Evolutionary conservation across 2,329 filamentous ascomycete genomes (phyloP).

Genomic region (Aspergillus transmontanensis): DNA sequence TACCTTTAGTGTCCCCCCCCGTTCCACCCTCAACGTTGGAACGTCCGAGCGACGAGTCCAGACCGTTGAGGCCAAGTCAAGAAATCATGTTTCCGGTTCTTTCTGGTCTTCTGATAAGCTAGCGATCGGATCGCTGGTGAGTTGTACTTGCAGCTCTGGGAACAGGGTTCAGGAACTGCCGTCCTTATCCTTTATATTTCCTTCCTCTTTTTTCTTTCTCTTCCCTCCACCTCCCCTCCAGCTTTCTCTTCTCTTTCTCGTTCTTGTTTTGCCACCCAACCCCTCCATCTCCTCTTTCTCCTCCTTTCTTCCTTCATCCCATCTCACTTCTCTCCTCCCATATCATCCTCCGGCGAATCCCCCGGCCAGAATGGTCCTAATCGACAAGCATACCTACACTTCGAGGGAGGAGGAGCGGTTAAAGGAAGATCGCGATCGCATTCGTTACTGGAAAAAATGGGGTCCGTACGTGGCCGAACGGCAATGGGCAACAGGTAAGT

Average conservation of each 20-base stretch:
- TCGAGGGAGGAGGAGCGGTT: conserved; percentile 89
- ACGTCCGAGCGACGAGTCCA: background rate
- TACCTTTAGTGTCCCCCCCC: too few species aligned
- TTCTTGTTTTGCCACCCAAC: background rate
- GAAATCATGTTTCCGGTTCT: background rate
- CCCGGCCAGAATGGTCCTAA: conserved; percentile 71
- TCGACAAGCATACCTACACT: conserved; percentile 84
- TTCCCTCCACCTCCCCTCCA: background rate
- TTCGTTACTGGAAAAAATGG: conserved; percentile 98
- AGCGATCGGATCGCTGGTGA: conserved; percentile 1
- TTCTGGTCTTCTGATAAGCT: conserved; percentile 6
- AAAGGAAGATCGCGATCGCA: conserved; percentile 78
- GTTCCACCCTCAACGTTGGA: too few species aligned
- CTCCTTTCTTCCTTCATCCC: background rate
- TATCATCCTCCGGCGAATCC: background rate
- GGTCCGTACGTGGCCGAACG: conserved; percentile 90
- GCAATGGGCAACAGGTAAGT: conserved; percentile 89
- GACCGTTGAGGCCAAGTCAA: conserved; percentile 1
- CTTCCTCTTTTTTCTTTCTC: background rate
- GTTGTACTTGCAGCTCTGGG: conserved; percentile 9
- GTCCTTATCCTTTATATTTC: background rate
- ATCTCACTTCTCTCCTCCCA: background rate
- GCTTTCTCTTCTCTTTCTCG: background rate
- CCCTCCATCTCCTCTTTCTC: background rate
- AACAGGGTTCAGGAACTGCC: conserved; percentile 7